Base-by-base conservation (phyloP, 192 early-diverging fungal species). In the Chytriomyces sp. region DNA sequence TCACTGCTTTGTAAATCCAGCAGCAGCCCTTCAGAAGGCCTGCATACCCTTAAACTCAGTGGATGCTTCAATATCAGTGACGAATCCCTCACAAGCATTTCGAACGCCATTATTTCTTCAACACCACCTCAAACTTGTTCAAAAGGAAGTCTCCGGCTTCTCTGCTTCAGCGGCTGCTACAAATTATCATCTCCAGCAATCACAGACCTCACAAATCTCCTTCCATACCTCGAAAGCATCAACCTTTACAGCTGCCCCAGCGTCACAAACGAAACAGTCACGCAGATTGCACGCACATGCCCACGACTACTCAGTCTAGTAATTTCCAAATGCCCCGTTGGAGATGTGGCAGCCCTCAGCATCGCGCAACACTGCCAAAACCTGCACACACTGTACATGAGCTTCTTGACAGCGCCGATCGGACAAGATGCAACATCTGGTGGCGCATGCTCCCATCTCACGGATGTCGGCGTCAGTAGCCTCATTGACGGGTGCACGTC, bases 161-260 rank as follows among this genome's bases (percentile, higher is more conserved):
- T 80, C 67, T 80, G 79, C 50, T 75, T 80, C 59, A 70, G 64
- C 60, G 79, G 79, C 26, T 80, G 79, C 73, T 35, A 24, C 64
- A 64, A 80, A 23, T 7, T 80, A 10, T 28, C 79, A 45, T 7
- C 64, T 18, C n/a, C 48, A 47, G 47, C 65, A 7, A 48, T 81
- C 43, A 61, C 66, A 10, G n/a, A 9, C 53, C 76, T 81, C 53
- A 61, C 69, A 44, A 35, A 48, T 18, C 24, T 18, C 69, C 79
- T 81, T 10, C 68, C 75, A 18, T 26, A n/a, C 61, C 76, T 81
- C 43, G 79, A 81, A 72, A 47, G 28, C 64, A 76, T 81, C 75
- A 81, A 81, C 75, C 67, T 81, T 26, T 81, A 72, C 61, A 47
- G 46, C 68, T 72, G 66, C 57, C 69, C 75, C 50, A 16, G 13